Percentiles rank a stretch among this genome's conserved stretches.
Evolutionary conservation across 2,329 filamentous ascomycete genomes (phyloP).

Genomic region (Alternaria tenuissima): DNA sequence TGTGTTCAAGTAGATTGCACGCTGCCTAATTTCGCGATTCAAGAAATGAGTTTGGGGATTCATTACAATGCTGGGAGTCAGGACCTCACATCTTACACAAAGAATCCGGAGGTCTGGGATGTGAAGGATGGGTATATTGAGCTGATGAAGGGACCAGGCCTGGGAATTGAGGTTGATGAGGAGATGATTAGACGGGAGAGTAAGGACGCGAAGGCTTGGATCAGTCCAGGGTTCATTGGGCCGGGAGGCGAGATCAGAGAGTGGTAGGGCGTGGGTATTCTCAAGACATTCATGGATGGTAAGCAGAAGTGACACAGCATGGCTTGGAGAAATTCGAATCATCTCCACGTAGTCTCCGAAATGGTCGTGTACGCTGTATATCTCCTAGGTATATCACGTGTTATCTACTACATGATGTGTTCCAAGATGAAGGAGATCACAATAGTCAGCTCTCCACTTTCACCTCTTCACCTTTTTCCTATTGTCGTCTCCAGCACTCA

Average conservation of each 20-base stretch:
- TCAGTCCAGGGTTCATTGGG: conserved; percentile 71
- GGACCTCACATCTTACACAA: conserved; percentile 67
- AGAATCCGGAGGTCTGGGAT: conserved; percentile 70
- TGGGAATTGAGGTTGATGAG: conserved; percentile 76
- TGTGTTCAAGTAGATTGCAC: conserved; percentile 71
- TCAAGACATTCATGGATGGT: neutral
- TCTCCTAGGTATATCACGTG: neutral
- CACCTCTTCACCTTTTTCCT: neutral
- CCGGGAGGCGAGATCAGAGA: conserved; percentile 72
- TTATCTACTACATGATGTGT: neutral
- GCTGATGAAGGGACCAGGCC: conserved; percentile 65
- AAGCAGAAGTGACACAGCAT: neutral
- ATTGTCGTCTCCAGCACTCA: conserved; percentile 2
- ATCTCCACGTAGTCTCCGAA: neutral
- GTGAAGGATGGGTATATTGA: conserved; percentile 72
- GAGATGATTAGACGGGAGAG: conserved; percentile 69
- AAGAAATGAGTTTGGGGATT: conserved; percentile 81
- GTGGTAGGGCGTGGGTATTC: conserved; percentile 60
- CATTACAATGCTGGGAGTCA: conserved; percentile 70
- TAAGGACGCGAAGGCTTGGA: conserved; percentile 69
- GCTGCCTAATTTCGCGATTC: conserved; percentile 71
- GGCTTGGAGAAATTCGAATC: neutral
- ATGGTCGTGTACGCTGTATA: neutral
- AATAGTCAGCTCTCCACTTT: neutral
- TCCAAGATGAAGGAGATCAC: neutral